Evolutionary conservation across 2,329 filamentous ascomycete genomes (phyloP).

Genomic region (Fusarium sp.): DNA sequence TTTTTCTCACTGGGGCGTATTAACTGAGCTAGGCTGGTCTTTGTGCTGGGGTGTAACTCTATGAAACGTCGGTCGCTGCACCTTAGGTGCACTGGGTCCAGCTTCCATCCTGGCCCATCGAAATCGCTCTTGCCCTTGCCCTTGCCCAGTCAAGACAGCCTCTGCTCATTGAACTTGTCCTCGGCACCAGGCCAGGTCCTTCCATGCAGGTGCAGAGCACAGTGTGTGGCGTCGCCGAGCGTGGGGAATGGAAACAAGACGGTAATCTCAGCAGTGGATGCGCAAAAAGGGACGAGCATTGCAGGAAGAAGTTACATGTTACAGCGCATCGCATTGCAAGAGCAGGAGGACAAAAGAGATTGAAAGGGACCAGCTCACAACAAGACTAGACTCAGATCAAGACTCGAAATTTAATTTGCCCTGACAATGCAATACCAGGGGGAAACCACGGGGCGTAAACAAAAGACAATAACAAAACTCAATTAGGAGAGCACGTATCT

Average conservation of each 20-base stretch:
- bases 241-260: slow-evolving; percentile 51
- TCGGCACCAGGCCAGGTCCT: slow-evolving; percentile 43
- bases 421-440: slow-evolving; percentile 16
- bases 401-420: slow-evolving; percentile 20
- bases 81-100: slow-evolving; percentile 33
- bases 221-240: slow-evolving; percentile 42
- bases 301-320: neutral
- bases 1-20: slow-evolving; percentile 24
- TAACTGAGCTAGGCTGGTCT: slow-evolving; percentile 13
- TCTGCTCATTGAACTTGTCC: slow-evolving; percentile 40
- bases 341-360: slow-evolving; percentile 18
- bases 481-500: slow-evolving; percentile 15
- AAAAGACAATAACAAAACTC: slow-evolving; percentile 29
- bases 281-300: slow-evolving; percentile 19
- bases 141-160: slow-evolving; percentile 31
- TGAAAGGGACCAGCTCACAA: slow-evolving; percentile 18
- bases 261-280: slow-evolving; percentile 46
- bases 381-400: slow-evolving; percentile 21
- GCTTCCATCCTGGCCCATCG: slow-evolving; percentile 32
- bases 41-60: slow-evolving; percentile 36
- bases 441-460: slow-evolving; percentile 22
- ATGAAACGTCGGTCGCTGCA: slow-evolving; percentile 45
- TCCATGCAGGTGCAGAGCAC: slow-evolving; percentile 45
- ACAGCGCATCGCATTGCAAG: neutral
- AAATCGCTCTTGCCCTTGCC: slow-evolving; percentile 39